These are phyloP conservation scores for Cyberlindnera veronae DNA, from an alignment of 805 yeast species.

Conservation along the genomic window DNA sequence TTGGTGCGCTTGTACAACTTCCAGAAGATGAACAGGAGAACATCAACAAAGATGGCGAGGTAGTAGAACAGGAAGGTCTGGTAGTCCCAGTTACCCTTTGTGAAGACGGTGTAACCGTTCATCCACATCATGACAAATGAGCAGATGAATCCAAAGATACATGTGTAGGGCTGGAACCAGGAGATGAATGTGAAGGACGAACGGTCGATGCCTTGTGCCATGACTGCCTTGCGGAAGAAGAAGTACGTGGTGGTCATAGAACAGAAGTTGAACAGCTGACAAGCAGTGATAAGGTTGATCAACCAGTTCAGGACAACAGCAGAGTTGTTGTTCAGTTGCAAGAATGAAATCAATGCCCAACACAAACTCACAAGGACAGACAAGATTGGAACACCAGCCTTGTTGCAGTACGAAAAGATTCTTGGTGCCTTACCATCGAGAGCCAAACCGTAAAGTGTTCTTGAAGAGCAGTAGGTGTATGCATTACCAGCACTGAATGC, in stretches of 20 bases:
- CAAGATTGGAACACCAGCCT: conserved; percentile 66
- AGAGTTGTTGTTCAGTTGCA: conserved; percentile 58
- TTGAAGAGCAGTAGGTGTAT: conserved; percentile 67
- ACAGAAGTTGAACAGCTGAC: conserved; percentile 60
- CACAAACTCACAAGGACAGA: conserved; percentile 47
- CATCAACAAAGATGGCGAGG: conserved; percentile 61
- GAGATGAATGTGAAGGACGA: conserved; percentile 45
- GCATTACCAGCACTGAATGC: conserved; percentile 86
- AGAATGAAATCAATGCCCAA: conserved; percentile 64
- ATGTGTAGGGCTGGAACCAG: conserved; percentile 58
- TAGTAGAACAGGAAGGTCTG: conserved; percentile 66
- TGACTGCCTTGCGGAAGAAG: conserved; percentile 58
- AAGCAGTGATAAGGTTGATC: conserved; percentile 65
- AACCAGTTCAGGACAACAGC: conserved; percentile 69
- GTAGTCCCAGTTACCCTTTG: conserved; percentile 61
- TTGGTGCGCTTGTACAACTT: conserved; percentile 48
- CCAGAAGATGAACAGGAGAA: conserved; percentile 48
- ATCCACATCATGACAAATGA: conserved; percentile 51
- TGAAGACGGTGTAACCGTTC: conserved; percentile 69
- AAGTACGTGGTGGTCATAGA: conserved; percentile 56
- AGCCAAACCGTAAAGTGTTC: conserved; percentile 67
- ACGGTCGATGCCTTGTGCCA: conserved; percentile 49
- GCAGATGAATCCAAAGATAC: conserved; percentile 44
- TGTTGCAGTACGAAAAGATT: conserved; percentile 57
- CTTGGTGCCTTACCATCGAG: conserved; percentile 71